Base-by-base conservation (phyloP, 2,329 filamentous ascomycete species). In the Exserohilum rostratum region DNA sequence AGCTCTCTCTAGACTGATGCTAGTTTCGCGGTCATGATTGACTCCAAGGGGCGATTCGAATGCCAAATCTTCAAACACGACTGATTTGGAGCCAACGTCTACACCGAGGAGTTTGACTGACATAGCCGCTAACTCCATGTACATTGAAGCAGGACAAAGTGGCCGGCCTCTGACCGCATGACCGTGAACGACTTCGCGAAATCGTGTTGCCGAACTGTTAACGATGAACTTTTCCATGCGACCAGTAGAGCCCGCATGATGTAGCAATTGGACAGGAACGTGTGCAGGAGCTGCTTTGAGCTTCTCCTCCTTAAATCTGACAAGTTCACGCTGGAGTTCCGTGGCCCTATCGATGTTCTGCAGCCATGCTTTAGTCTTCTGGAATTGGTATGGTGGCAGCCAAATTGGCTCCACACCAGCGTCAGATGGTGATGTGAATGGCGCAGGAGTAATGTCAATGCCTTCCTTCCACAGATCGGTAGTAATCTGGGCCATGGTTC, bases 401-500 rank as follows among this genome's bases (percentile, higher is more conserved):
- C 48, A 52, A 11, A 46, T 46, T 17, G 49, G 42, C 11, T 52
- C 49, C 20, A 46, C 34, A 11, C 42, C 49, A 34, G 27, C 42
- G 25, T 29, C 0, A 81, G 60, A 0, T 71, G 29, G 3, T 77
- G 5, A 54, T 73, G 75, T 73, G 37, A 77, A 73, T 0, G 66
- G 44, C 80, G 80, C 82, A 62, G 74, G 78, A 0, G 68, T 50
- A 0, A 74, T 57, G 0, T 38, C 25, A 0, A 78, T 3, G 0
- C 79, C 79, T 1, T 60, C 43, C 29, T 75, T 76, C 80, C 80
- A 82, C 0, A 82, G 67, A 2, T 49, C 38, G 2, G 67, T 18
- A 1, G 69, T 75, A 0, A 61, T 56, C 18, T 74, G 64, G 0
- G 60, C 53, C 2, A 78, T 64, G n/a, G 30, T 20, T 7, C 55